A percentile compares a stretch with the other conserved stretches of the same genome.
phyloP scores from a whole-genome alignment of 2,329 filamentous ascomycete species.

The Colletotrichum tropicale region DNA sequence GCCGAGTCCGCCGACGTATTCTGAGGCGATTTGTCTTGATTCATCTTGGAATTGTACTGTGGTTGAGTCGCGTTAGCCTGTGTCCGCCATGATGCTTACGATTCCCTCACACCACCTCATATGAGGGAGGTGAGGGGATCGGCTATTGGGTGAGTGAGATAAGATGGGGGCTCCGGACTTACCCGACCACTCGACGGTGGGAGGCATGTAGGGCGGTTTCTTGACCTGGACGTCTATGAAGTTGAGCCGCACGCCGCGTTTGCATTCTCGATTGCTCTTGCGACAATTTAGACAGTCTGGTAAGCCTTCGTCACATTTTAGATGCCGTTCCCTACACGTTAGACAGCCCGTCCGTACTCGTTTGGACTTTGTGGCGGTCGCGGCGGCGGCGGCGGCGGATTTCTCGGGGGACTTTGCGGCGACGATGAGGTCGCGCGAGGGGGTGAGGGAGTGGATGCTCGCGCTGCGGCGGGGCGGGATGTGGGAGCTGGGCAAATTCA shows the following conservation, averaged over 20 bases:
- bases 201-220: conserved; percentile 66
- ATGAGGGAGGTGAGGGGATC: neutral
- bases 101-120: neutral
- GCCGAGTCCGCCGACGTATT: conserved; percentile 80
- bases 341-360: conserved; percentile 89
- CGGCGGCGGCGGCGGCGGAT: conserved; percentile 9
- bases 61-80: rapidly evolving
- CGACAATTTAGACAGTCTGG: conserved; percentile 77
- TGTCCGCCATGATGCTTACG: neutral
- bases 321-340: conserved; percentile 86
- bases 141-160: neutral
- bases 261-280: conserved; percentile 86
- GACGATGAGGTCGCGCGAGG: conserved; percentile 15
- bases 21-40: conserved; percentile 86
- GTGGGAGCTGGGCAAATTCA: conserved; percentile 23
- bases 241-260: conserved; percentile 85
- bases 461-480: conserved; percentile 21
- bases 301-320: conserved; percentile 84
- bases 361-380: conserved; percentile 67
- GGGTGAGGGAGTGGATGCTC: conserved; percentile 20
- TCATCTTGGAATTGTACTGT: conserved; percentile 88
- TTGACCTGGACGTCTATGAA: conserved; percentile 86
- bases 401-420: conserved; percentile 17
- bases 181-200: conserved; percentile 70
- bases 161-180: conserved; percentile 24